Percentiles rank a stretch among this genome's conserved stretches.
Conservation (phyloP, 2,329 filamentous ascomycete species). For the Cercospora zeina region DNA sequence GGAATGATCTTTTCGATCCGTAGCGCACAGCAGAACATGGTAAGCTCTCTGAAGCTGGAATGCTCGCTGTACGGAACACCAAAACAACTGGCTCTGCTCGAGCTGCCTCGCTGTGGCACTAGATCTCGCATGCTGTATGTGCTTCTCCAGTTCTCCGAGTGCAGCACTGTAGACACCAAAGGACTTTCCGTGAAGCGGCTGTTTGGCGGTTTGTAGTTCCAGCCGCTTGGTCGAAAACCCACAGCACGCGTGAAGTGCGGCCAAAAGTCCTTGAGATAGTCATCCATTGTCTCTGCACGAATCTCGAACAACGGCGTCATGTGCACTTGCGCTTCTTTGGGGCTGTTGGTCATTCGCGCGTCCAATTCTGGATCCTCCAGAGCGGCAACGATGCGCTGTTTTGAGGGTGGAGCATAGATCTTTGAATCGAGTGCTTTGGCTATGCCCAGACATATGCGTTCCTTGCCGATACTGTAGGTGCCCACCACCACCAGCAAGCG, state of each 20-base stretch:
- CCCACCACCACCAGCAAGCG: conserved; percentile 88
- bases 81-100: conserved; percentile 79
- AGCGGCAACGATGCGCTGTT: conserved; percentile 80
- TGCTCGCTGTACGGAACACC: conserved; percentile 96
- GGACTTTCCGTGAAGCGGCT: conserved; percentile 64
- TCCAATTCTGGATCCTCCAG: conserved; percentile 83
- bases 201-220: conserved; percentile 80
- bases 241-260: conserved; percentile 83
- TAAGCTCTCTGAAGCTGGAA: conserved; percentile 89
- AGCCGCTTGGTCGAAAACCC: conserved; percentile 88
- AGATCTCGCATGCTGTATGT: conserved; percentile 72
- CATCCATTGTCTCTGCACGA: conserved; percentile 82
- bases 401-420: conserved; percentile 81
- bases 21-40: conserved; percentile 86
- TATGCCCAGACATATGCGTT: conserved; percentile 90
- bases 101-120: conserved; percentile 78
- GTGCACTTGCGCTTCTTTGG: conserved; percentile 86
- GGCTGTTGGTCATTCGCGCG: conserved; percentile 74
- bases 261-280: conserved; percentile 79
- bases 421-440: conserved; percentile 81
- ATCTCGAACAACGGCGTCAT: conserved; percentile 98
- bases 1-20: conserved; percentile 87
- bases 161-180: conserved; percentile 63
- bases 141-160: conserved; percentile 71
- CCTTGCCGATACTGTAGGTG: conserved; percentile 97